A percentile compares a stretch with the other conserved stretches of the same genome.
phyloP scores from a whole-genome alignment of 768 basidiomycete genomes.

The Piloderma croceum region DNA sequence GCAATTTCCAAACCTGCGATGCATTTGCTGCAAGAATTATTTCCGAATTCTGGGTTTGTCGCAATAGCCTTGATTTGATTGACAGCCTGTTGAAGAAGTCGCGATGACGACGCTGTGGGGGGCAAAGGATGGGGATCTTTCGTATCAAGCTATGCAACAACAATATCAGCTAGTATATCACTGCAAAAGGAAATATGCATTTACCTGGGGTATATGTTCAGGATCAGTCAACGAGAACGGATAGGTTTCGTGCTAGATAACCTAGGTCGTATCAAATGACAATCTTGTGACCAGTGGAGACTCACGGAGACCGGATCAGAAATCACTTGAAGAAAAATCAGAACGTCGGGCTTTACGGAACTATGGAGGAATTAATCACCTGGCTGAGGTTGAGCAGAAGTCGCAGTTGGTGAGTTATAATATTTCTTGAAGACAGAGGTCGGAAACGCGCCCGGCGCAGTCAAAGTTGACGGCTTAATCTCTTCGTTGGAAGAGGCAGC shows the following conservation, averaged over 20 bases:
- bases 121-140: constrained; percentile 64
- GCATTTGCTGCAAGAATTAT: constrained; percentile 54
- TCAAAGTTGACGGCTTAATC: constrained; percentile 39
- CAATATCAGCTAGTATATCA: neutral
- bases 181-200: neutral
- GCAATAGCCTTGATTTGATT: constrained; percentile 53
- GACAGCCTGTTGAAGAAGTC: constrained; percentile 47
- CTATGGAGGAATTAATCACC: too few relatives aligned
- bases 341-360: too few relatives aligned
- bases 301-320: constrained; percentile 63
- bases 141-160: constrained; percentile 40
- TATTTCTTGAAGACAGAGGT: constrained; percentile 59
- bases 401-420: constrained; percentile 69
- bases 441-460: constrained; percentile 59
- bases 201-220: constrained; percentile 46
- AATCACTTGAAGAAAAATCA: too few relatives aligned
- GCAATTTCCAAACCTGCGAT: constrained; percentile 54
- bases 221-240: constrained; percentile 62
- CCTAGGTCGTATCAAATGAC: neutral
- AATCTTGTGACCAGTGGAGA: neutral
- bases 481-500: neutral
- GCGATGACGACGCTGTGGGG: constrained; percentile 40
- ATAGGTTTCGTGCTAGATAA: constrained; percentile 48
- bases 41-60: constrained; percentile 46
- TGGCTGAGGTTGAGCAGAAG: constrained; percentile 70